Percentiles rank a stretch among this genome's conserved stretches.
Conservation (phyloP, 768 basidiomycete species). For the Naematelia encephala region DNA sequence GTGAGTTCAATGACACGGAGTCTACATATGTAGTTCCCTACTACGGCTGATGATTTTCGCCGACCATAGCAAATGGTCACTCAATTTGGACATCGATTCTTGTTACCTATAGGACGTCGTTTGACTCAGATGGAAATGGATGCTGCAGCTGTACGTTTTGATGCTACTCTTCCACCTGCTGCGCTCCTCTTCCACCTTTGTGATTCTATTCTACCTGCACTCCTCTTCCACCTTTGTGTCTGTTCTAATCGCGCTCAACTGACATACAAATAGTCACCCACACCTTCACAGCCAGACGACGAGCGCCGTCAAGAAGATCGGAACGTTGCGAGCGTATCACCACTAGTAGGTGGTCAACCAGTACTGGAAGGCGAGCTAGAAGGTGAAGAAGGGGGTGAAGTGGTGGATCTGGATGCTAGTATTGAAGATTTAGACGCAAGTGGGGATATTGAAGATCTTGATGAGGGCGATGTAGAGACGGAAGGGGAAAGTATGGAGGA, state of each 20-base stretch:
- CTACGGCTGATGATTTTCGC: neutral
- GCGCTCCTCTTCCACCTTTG: neutral
- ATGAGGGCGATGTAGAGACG: slow-evolving; percentile 20
- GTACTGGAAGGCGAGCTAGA: slow-evolving; percentile 9
- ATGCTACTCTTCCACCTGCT: too few relatives aligned
- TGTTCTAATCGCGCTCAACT: neutral
- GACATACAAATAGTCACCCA: slow-evolving; percentile 19
- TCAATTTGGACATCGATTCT: slow-evolving; percentile 41
- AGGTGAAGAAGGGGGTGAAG: slow-evolving; percentile 18
- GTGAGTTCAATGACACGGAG: slow-evolving; percentile 15
- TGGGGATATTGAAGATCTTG: slow-evolving; percentile 26
- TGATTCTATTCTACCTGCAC: neutral
- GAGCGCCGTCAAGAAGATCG: slow-evolving; percentile 43
- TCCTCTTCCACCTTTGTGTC: neutral
- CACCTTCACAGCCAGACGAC: slow-evolving; percentile 37
- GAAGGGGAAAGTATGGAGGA: slow-evolving; percentile 21
- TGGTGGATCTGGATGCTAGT: slow-evolving; percentile 42
- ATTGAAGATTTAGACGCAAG: slow-evolving; percentile 38
- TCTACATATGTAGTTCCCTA: neutral
- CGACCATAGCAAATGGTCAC: slow-evolving; percentile 28
- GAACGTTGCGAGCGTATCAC: slow-evolving; percentile 8
- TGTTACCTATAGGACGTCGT: slow-evolving; percentile 34
- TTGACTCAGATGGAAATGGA: slow-evolving; percentile 44
- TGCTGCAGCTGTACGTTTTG: slow-evolving; percentile 29
- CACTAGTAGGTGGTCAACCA: neutral